These are phyloP conservation scores for Lachancea dasiensis DNA, from an alignment of 805 yeast genomes.

Conservation along the genomic window DNA sequence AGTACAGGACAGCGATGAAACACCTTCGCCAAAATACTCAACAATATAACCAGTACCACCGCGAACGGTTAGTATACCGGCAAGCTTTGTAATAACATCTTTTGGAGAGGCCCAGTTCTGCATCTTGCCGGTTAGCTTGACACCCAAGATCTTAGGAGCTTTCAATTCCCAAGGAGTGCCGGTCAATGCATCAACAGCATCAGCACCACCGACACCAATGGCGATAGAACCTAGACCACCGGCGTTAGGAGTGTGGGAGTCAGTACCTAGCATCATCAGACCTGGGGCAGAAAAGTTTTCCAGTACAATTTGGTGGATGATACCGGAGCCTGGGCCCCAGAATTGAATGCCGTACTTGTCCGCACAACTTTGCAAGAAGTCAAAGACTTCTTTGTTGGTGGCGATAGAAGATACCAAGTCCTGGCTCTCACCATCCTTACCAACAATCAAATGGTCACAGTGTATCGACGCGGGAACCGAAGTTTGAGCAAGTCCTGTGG, in stretches of 20 bases:
- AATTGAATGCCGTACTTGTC: slow-evolving; percentile 94
- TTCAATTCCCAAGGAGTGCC: slow-evolving; percentile 98
- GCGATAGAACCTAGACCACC: slow-evolving; percentile 99
- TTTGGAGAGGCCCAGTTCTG: slow-evolving; percentile 96
- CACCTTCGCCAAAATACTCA: slow-evolving; percentile 97
- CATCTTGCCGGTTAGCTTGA: slow-evolving; percentile 82
- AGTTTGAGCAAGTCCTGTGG: slow-evolving; percentile 82
- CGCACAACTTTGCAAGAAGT: slow-evolving; percentile 88
- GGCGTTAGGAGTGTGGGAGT: slow-evolving; percentile 98
- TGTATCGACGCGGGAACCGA: slow-evolving; percentile 94
- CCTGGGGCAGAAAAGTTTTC: slow-evolving; percentile 98
- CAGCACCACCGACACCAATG: slow-evolving; percentile 99
- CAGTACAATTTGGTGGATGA: slow-evolving; percentile 94
- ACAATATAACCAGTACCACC: slow-evolving; percentile 98
- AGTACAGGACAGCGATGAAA: slow-evolving; percentile 80
- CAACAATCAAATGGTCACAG: slow-evolving; percentile 97
- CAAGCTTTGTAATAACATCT: slow-evolving; percentile 89
- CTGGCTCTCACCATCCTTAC: slow-evolving; percentile 82
- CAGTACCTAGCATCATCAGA: slow-evolving; percentile 94
- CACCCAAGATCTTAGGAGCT: slow-evolving; percentile 94
- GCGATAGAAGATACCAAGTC: slow-evolving; percentile 79
- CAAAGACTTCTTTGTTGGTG: slow-evolving; percentile 91
- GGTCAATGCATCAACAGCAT: slow-evolving; percentile 96
- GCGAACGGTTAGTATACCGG: slow-evolving; percentile 89
- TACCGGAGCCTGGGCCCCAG: slow-evolving; percentile 99